These are phyloP conservation scores for Paraleonurus japonicus DNA, from an alignment of 257 asterid species.

Conservation along the genomic window DNA sequence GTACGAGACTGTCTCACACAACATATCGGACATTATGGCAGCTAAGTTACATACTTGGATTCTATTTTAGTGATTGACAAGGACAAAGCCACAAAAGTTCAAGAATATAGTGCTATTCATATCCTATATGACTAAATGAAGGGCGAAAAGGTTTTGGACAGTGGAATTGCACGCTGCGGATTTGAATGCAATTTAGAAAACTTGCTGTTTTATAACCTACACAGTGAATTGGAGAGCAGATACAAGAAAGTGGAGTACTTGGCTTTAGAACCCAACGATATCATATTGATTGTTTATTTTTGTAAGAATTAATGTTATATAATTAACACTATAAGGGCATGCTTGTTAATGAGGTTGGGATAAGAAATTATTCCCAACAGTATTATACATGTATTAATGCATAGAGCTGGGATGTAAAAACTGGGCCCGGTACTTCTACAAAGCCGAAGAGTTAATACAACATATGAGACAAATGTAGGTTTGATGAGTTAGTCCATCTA, in stretches of 20 bases:
- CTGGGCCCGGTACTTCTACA: neutral
- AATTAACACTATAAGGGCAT: neutral
- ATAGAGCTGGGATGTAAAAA: neutral
- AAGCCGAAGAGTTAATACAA: neutral
- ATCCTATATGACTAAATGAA: neutral
- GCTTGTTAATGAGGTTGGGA: neutral
- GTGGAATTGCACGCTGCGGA: neutral
- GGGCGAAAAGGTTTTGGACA: neutral
- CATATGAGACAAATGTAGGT: neutral
- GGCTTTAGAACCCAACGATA: neutral
- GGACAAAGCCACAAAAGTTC: neutral
- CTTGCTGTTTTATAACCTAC: neutral
- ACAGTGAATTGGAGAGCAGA: neutral
- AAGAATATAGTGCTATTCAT: neutral
- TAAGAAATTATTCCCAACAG: neutral
- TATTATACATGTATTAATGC: neutral
- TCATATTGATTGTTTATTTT: neutral
- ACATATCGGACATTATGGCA: neutral
- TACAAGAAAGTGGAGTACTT: neutral
- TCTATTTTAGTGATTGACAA: neutral
- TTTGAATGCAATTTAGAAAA: neutral
- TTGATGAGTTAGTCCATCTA: neutral
- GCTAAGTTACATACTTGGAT: conserved; percentile 8
- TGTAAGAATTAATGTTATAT: neutral
- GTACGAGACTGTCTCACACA: too few species aligned